Conservation (phyloP, 768 basidiomycete genomes). For the Galerina sulciceps region DNA sequence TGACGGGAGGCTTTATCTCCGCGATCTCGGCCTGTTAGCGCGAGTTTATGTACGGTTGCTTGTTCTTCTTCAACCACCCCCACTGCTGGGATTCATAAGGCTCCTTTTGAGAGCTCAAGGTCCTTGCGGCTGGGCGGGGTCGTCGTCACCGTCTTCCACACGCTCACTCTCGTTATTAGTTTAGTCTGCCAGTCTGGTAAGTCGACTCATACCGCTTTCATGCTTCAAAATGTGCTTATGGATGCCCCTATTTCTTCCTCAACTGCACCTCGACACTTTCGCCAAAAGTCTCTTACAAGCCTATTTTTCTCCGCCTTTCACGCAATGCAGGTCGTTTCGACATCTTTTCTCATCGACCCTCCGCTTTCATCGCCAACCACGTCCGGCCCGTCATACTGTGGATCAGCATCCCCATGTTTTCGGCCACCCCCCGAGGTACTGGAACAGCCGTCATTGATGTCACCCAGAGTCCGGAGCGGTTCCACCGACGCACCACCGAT, state of each 20-base stretch:
- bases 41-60: conserved; percentile 5
- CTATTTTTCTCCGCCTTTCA: conserved; percentile 16
- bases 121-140: background rate
- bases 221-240: background rate
- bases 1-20: conserved; percentile 8
- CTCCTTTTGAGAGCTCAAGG: background rate
- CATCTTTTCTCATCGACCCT: conserved; percentile 19
- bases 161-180: conserved; percentile 5
- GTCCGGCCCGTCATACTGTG: conserved; percentile 12
- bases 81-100: conserved; percentile 1
- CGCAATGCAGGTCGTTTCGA: conserved; percentile 21
- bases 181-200: conserved; percentile 19
- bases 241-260: conserved; percentile 6
- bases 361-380: conserved; percentile 23
- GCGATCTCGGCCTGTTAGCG: conserved; percentile 10
- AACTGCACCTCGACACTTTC: background rate
- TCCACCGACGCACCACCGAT: conserved; percentile 8
- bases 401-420: conserved; percentile 8
- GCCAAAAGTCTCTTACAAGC: background rate
- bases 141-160: conserved; percentile 4
- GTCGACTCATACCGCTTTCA: background rate
- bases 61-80: background rate
- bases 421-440: conserved; percentile 10
- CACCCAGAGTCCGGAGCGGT: conserved; percentile 14
- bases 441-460: conserved; percentile 1